These are phyloP conservation scores for Cardiospermum halicacabum DNA, from an alignment of 345 rosid species.

Conservation along the genomic window DNA sequence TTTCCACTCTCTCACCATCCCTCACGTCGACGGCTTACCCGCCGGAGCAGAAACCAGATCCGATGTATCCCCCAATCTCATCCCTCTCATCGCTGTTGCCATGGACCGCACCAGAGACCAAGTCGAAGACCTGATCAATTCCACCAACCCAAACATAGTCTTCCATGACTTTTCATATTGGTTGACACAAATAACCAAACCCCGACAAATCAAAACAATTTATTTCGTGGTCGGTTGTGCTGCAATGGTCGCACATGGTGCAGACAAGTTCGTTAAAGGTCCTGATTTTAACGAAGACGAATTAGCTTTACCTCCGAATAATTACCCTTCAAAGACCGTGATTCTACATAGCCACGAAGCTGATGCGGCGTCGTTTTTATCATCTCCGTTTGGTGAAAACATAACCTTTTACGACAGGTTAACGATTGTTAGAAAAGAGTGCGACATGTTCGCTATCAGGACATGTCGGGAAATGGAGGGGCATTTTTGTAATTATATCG, in stretches of 20 bases:
- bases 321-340: conserved; percentile 52
- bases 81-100: conserved; percentile 45
- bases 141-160: conserved; percentile 38
- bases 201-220: conserved; percentile 50
- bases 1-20: too few relatives aligned
- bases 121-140: conserved; percentile 30
- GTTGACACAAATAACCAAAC: conserved; percentile 49
- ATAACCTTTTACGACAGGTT: conserved; percentile 50
- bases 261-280: conserved; percentile 32
- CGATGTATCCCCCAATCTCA: conserved; percentile 43
- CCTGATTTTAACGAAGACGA: conserved; percentile 38
- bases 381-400: conserved; percentile 42
- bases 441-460: conserved; percentile 56
- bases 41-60: conserved; percentile 66
- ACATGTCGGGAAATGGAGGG: conserved; percentile 69
- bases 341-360: conserved; percentile 48
- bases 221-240: conserved; percentile 46
- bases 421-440: conserved; percentile 33
- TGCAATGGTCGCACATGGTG: conserved; percentile 55
- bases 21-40: conserved; percentile 44
- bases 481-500: conserved; percentile 48
- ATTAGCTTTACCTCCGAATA: conserved; percentile 39
- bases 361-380: conserved; percentile 32
- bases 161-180: conserved; percentile 54
- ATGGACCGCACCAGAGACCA: conserved; percentile 57